Base-by-base conservation (phyloP, 257 asterid genomes). In the Coffea eugenioides region DNA sequence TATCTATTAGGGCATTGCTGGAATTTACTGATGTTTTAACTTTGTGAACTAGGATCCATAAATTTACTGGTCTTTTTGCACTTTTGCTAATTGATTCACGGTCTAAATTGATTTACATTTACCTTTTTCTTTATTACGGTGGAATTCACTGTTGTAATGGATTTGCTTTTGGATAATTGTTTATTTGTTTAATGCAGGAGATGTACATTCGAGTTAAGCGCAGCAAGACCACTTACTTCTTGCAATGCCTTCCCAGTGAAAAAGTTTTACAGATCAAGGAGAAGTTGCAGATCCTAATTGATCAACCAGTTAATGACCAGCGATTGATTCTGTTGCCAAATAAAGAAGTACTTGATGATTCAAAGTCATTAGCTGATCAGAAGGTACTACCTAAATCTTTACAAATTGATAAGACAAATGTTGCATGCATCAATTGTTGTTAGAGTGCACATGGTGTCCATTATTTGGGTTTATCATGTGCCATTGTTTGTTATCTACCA, bases 141-240 rank as follows among this genome's bases (percentile, higher is more conserved):
- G 43, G 43, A 34, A 39, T 59, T 75, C 13, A 27, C 74, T 16
- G 10, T 61, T 14, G 66, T 20, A n/a, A 36, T 36, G 52, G 68
- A 48, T 16, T 43, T 46, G 6, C 11, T 31, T 65, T 15, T 41
- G 3, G 34, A 46, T 56, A 36, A 21, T 43, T 67, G 16, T 75
- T 75, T 18, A 10, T 31, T 41, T 74, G 21, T 15, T 43, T 59
- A 25, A 46, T 75, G 76, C 90, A 92, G 99, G 94, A 84, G 45
- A 92, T 92, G 96, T 95, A 93, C 84, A 93, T 95, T 80, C 97
- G 98, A 75, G 93, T 95, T 43, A 95, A 95, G 90, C 93, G 98
- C n/a, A 82, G 82, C 79, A 95, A 89, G 88, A 88, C 91, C 71
- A 95, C 98, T 83, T 95, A 92, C 91, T 95, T 93, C 82, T 79